Base-by-base conservation (phyloP, 2,329 filamentous ascomycete species). In the Stenocarpella maydis region DNA sequence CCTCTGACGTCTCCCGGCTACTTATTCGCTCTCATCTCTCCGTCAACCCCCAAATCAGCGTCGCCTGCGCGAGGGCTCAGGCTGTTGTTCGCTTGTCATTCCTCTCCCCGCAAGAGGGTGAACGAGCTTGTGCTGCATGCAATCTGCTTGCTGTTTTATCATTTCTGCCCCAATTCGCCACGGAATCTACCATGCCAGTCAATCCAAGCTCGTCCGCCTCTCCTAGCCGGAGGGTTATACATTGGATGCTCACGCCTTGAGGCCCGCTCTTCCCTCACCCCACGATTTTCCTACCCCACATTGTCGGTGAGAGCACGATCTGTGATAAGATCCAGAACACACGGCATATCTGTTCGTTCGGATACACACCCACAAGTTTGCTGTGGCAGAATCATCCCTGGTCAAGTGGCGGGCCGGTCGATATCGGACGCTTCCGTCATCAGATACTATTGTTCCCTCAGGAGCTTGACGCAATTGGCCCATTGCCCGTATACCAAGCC, bases 121-220 rank as follows among this genome's bases (percentile, higher is more conserved):
- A 53, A 43, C 65, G 49, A 53, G 43, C 60, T 55, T 55, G 52
- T 69, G 63, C 69, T 65, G 70, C 58, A 65, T 52, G 31, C 64
- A 53, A 34, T 49, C 52, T 75, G 71, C 72, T 69, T 21, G 37
- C 19, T 45, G 17, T 43, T 34, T 45, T 12, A 31, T 28, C 45
- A 19, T 55, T 47, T 45, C 45, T 49, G 17, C n/a, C 49, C 67
- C 60, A 50, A 50, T 55, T 75, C 69, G 72, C 71, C 74, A 75
- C 74, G 73, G 78, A 73, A 80, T 47, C 74, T 83, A 84, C 83
- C 81, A 84, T 84, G 82, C 82, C 79, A 78, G 80, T 78, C 78
- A 80, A 81, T 77, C 80, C 76, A 76, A 79, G 75, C 72, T 76
- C 78, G 74, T 76, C 79, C 73, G 77, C 74, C 76, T 82, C 80